Evolutionary conservation across 2,329 filamentous ascomycete species (phyloP), one percentile per base, ranked within the genome.

Genomic region (Cadophora malorum): DNA sequence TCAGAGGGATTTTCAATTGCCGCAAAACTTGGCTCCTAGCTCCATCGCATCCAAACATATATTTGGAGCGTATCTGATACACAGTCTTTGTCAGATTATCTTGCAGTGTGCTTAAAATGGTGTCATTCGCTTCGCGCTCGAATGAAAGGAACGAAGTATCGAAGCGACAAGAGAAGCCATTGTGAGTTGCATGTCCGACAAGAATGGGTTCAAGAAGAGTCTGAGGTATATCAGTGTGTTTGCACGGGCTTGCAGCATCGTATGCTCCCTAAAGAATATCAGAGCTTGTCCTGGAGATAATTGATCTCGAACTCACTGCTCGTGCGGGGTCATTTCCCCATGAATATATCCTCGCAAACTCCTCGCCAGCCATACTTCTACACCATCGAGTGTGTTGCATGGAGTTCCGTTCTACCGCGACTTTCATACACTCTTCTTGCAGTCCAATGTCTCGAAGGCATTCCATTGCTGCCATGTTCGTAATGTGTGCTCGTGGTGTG

Each of bases 401-500:
- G 68, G 77, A 77, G 21, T 79, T 70, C 25, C 80, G 79, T 1
- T 77, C 76, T 0, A 79, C 79, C 0, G 80, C 79, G 8, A 81
- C 76, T 45, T 76, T 70, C 3, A 78, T 63, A 23, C 79, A 79
- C 23, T 82, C 81, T 35, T 76, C 62, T 33, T 86, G 83, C 2
- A 86, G 75, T 0, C 81, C 83, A 65, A 86, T 82, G 69, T 86
- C 84, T 8, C 84, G 80, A 1, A 86, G 77, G 73, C 83, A 86
- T 71, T 86, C 87, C 79, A 86, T 74, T 0, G 85, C 85, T 0
- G 85, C 85, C 72, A 75, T 84, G 74, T 88, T 90, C 53, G 84
- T 88, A 66, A 88, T 86, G 73, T 89, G 87, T 0, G 86, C 87
- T 31, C 87, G 79, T 0, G 87, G 87, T 1, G 86, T 88, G 66